Conservation (phyloP, 129 eudicot genomes). For the Chrysanthemum lavandulifolium region DNA sequence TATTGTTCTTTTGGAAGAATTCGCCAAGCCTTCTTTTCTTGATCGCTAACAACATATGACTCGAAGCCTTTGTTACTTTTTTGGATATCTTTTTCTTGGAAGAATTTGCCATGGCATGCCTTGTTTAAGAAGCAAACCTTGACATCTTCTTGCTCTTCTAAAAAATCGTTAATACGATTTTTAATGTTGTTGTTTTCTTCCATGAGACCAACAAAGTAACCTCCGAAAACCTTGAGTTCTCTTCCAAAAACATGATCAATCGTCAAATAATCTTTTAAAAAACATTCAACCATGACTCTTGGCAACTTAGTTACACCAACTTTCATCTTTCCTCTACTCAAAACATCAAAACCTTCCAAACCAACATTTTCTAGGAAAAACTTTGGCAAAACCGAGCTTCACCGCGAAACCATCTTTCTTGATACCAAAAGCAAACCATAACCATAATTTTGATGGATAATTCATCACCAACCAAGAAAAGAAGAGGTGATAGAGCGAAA, state of each 20-base stretch:
- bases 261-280: constrained; percentile 69
- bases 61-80: too few relatives aligned
- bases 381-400: constrained; percentile 65
- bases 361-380: constrained; percentile 71
- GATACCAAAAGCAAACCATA: constrained; percentile 59
- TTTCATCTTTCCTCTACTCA: constrained; percentile 46
- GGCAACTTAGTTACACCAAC: constrained; percentile 70
- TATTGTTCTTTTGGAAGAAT: constrained; percentile 47
- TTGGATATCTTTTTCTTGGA: too few relatives aligned
- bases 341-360: constrained; percentile 46
- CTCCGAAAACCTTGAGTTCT: constrained; percentile 46
- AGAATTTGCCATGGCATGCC: neutral
- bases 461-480: constrained; percentile 27
- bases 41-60: constrained; percentile 35
- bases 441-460: constrained; percentile 45
- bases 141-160: constrained; percentile 21
- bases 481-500: constrained; percentile 40
- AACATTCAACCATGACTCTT: constrained; percentile 71
- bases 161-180: constrained; percentile 20
- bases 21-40: constrained; percentile 40
- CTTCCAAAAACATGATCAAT: constrained; percentile 61
- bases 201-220: constrained; percentile 59
- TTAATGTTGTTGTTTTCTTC: constrained; percentile 33
- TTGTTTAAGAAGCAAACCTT: constrained; percentile 29
- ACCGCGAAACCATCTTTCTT: constrained; percentile 48